Percentiles rank a stretch among this genome's conserved stretches.
These are phyloP conservation scores for Boletellus sp. DNA, from an alignment of 768 basidiomycete species.

Conservation along the genomic window DNA sequence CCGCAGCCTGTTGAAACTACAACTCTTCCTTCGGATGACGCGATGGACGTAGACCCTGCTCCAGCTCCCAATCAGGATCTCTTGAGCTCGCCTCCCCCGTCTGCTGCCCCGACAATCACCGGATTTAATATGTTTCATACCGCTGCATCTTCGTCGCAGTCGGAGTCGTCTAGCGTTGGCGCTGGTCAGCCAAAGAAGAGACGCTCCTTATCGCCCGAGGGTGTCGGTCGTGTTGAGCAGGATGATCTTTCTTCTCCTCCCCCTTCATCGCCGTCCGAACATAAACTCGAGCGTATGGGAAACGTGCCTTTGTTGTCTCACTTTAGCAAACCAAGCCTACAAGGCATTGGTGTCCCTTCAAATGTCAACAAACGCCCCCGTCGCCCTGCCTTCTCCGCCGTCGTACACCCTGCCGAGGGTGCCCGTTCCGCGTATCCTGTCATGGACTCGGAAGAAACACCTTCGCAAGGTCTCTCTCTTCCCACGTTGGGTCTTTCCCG, in stretches of 20 bases:
- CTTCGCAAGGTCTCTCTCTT: conserved; percentile 25
- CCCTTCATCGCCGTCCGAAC: conserved; percentile 44
- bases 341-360: conserved; percentile 53
- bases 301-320: conserved; percentile 33
- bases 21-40: conserved; percentile 52
- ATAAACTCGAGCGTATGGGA: conserved; percentile 44
- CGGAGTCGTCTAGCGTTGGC: conserved; percentile 41
- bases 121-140: conserved; percentile 65
- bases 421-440: conserved; percentile 43
- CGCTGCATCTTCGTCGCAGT: conserved; percentile 46
- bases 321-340: conserved; percentile 50
- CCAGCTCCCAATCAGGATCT: conserved; percentile 38
- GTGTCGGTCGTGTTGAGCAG: conserved; percentile 34
- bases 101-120: conserved; percentile 50
- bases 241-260: conserved; percentile 48
- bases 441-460: conserved; percentile 30
- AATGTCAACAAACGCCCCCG: conserved; percentile 57
- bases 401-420: conserved; percentile 47
- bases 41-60: conserved; percentile 75
- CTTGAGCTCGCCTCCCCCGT: conserved; percentile 39
- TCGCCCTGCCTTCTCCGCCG: conserved; percentile 64
- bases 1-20: conserved; percentile 34
- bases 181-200: conserved; percentile 48
- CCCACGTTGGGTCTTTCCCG: conserved; percentile 49
- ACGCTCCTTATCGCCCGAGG: conserved; percentile 57